A percentile compares a stretch with the other conserved stretches of the same genome.
These are phyloP conservation scores for Letharia columbiana DNA, from an alignment of 495 filamentous ascomycete species.

Conservation along the genomic window DNA sequence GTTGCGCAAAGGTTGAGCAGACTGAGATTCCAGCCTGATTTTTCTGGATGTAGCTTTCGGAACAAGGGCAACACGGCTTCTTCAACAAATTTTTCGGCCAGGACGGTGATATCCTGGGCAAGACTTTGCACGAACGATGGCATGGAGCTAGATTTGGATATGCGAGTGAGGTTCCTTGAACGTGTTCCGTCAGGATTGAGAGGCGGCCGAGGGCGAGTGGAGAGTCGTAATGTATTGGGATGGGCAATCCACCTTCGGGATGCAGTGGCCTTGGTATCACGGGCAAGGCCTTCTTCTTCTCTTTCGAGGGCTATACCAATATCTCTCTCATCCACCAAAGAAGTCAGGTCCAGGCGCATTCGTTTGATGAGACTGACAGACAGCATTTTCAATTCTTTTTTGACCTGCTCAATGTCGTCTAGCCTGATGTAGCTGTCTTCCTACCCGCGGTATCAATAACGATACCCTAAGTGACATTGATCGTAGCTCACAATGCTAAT, in stretches of 20 bases:
- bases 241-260: slow-evolving; percentile 52
- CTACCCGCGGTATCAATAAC: slow-evolving; percentile 9
- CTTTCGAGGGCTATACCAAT: slow-evolving; percentile 13
- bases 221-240: slow-evolving; percentile 66
- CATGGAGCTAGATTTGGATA: slow-evolving; percentile 58
- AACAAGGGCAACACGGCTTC: slow-evolving; percentile 64
- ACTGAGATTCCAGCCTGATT: slow-evolving; percentile 65
- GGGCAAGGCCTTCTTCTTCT: slow-evolving; percentile 13
- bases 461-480: background rate
- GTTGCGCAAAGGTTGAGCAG: slow-evolving; percentile 80
- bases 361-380: slow-evolving; percentile 62
- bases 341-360: slow-evolving; percentile 68
- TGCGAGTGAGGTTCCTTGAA: slow-evolving; percentile 48
- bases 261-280: slow-evolving; percentile 3
- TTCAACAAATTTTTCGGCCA: slow-evolving; percentile 59
- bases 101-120: slow-evolving; percentile 44
- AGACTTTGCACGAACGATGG: slow-evolving; percentile 62
- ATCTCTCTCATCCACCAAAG: slow-evolving; percentile 36
- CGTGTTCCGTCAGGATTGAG: slow-evolving; percentile 44
- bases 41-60: slow-evolving; percentile 59
- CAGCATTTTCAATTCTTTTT: slow-evolving; percentile 55
- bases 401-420: slow-evolving; percentile 49
- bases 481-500: slow-evolving; percentile 58
- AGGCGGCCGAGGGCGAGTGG: slow-evolving; percentile 58
- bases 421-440: slow-evolving; percentile 79